Evolutionary conservation across 306 rosid genomes (phyloP).

Genomic region (Trifolium subterraneum): DNA sequence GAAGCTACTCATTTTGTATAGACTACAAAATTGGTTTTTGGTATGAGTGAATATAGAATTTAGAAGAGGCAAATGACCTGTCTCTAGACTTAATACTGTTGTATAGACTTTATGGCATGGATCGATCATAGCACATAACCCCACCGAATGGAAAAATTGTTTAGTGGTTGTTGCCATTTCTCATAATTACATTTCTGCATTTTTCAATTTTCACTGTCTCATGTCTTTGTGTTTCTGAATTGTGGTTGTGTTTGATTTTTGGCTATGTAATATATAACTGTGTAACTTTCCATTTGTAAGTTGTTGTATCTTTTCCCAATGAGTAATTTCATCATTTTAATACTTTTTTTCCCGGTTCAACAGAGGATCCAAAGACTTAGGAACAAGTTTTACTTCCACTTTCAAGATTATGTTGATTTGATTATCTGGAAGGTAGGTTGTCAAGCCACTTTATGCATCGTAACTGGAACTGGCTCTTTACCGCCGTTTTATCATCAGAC

Average conservation of each 20-base stretch:
- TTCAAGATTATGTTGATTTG: constrained; percentile 91
- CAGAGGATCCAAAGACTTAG: constrained; percentile 86
- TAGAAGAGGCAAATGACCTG: not conserved
- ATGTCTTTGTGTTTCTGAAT: constrained; percentile 10
- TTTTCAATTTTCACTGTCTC: constrained; percentile 16
- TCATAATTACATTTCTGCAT: constrained; percentile 25
- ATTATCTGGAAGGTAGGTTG: constrained; percentile 86
- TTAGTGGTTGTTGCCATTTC: constrained; percentile 20
- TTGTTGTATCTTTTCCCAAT: constrained; percentile 26
- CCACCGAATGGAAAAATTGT: not conserved
- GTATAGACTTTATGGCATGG: not conserved
- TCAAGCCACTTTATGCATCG: constrained; percentile 25
- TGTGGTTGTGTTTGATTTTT: constrained; percentile 17
- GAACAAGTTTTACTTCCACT: constrained; percentile 92
- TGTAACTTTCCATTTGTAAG: constrained; percentile 21
- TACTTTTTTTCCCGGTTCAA: constrained; percentile 24
- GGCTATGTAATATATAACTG: constrained; percentile 22
- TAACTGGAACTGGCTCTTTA: constrained; percentile 16
- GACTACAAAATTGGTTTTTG: not conserved
- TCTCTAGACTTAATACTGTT: not conserved
- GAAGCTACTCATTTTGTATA: not conserved
- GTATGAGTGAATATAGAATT: not conserved
- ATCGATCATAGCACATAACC: not conserved
- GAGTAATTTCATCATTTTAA: constrained; percentile 38
- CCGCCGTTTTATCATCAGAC: constrained; percentile 26